A percentile compares a stretch with the other conserved stretches of the same genome.
These are phyloP conservation scores for Chloranthus sessilifolius DNA, from an alignment of 164 flowering plant genomes.

Conservation along the genomic window DNA sequence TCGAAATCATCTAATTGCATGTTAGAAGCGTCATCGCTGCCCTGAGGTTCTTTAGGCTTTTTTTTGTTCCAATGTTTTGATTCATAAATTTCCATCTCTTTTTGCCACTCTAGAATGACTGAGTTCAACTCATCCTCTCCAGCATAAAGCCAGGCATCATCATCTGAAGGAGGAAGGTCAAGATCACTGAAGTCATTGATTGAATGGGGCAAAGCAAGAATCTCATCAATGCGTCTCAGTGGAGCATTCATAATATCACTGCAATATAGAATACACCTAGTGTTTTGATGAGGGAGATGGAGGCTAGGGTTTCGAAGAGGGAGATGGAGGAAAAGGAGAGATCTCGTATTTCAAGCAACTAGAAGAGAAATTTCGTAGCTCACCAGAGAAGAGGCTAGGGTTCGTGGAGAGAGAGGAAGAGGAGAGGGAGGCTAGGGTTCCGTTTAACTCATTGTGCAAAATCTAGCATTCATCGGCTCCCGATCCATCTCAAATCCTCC, in stretches of 20 bases:
- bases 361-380: too few relatives aligned
- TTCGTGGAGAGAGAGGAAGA: too few relatives aligned
- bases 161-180: slow-evolving; percentile 79
- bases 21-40: slow-evolving; percentile 27
- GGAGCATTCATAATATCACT: slow-evolving; percentile 88
- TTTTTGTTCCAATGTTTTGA: slow-evolving; percentile 39
- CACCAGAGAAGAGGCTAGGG: too few relatives aligned
- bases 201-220: slow-evolving; percentile 60
- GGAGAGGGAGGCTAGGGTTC: too few relatives aligned
- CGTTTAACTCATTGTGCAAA: too few relatives aligned
- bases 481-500: too few relatives aligned
- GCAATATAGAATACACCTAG: slow-evolving; percentile 28
- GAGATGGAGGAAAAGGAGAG: too few relatives aligned
- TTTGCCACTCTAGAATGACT: slow-evolving; percentile 71
- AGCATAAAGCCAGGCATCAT: slow-evolving; percentile 88
- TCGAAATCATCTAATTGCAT: slow-evolving; percentile 39
- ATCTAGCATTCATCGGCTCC: too few relatives aligned
- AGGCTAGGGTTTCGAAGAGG: too few relatives aligned
- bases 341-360: too few relatives aligned
- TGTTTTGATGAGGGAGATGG: too few relatives aligned
- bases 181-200: slow-evolving; percentile 54
- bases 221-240: slow-evolving; percentile 78
- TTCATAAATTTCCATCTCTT: slow-evolving; percentile 79
- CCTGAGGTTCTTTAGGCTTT: slow-evolving; percentile 41
- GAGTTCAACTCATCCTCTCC: slow-evolving; percentile 85